Conservation (phyloP, 495 filamentous ascomycete genomes). For the Hypoxylon fragiforme region DNA sequence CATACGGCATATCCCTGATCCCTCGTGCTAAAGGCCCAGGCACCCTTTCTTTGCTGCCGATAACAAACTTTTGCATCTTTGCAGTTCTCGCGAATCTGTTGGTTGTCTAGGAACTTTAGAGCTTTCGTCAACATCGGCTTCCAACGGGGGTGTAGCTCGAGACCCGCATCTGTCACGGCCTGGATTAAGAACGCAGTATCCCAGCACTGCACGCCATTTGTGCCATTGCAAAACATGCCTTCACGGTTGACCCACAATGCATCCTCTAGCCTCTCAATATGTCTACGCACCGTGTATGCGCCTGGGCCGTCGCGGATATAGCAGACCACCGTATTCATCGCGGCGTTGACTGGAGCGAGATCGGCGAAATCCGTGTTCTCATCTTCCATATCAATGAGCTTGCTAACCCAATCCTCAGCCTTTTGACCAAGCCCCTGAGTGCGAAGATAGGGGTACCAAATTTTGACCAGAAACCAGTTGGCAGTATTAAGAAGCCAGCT, state of each 20-base stretch:
- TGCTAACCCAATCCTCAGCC: conserved; percentile 72
- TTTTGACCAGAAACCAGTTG: conserved; percentile 74
- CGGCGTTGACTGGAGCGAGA: conserved; percentile 84
- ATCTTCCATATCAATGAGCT: conserved; percentile 85
- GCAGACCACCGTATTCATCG: conserved; percentile 83
- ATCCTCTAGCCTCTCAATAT: conserved; percentile 79
- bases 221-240: conserved; percentile 93
- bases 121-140: conserved; percentile 82
- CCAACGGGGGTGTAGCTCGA: conserved; percentile 77
- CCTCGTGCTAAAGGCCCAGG: conserved; percentile 92
- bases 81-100: conserved; percentile 87
- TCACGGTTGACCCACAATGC: conserved; percentile 91
- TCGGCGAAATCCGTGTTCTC: conserved; percentile 86
- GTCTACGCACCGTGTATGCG: conserved; percentile 72
- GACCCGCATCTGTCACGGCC: conserved; percentile 73
- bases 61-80: conserved; percentile 80
- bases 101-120: conserved; percentile 83
- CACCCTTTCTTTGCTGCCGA: conserved; percentile 88
- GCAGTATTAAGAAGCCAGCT: conserved; percentile 74
- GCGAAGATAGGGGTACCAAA: conserved; percentile 77
- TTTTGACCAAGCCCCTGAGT: conserved; percentile 56
- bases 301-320: conserved; percentile 83
- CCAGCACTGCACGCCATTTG: conserved; percentile 96
- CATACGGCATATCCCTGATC: conserved; percentile 93
- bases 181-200: conserved; percentile 91